These are phyloP conservation scores for Metschnikowia drakensbergensis DNA, from an alignment of 805 yeast species.

Conservation along the genomic window DNA sequence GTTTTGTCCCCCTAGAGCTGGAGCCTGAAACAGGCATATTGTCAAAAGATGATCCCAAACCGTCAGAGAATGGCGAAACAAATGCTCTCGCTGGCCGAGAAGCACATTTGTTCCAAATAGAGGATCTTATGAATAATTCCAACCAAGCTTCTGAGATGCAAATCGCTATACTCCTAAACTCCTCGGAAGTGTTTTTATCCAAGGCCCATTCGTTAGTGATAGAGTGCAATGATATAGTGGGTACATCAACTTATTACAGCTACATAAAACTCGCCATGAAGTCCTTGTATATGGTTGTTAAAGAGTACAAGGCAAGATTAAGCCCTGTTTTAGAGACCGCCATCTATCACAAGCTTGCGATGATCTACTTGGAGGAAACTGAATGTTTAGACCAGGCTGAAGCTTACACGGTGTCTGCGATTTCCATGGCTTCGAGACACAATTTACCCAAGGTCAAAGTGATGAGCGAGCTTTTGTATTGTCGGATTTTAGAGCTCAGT, in stretches of 20 bases:
- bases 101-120: not conserved
- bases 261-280: constrained; percentile 14
- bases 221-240: constrained; percentile 11
- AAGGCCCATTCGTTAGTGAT: constrained; percentile 15
- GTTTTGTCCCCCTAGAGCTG: constrained; percentile 15
- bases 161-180: constrained; percentile 9
- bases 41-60: not conserved
- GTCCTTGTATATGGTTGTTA: constrained; percentile 20
- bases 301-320: constrained; percentile 26
- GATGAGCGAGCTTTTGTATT: constrained; percentile 33
- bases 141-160: constrained; percentile 5
- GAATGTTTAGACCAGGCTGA: constrained; percentile 39
- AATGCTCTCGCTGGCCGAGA: not conserved
- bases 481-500: constrained; percentile 32
- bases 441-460: constrained; percentile 21
- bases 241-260: constrained; percentile 11
- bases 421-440: constrained; percentile 27
- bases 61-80: not conserved
- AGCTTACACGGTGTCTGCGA: constrained; percentile 31
- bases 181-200: constrained; percentile 10
- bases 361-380: constrained; percentile 40
- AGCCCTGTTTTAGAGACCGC: constrained; percentile 30
- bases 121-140: not conserved
- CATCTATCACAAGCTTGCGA: constrained; percentile 35
- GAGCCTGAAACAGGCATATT: constrained; percentile 1